These are phyloP conservation scores for Diaporthe sp. DNA, from an alignment of 2,329 filamentous ascomycete species.

Conservation along the genomic window DNA sequence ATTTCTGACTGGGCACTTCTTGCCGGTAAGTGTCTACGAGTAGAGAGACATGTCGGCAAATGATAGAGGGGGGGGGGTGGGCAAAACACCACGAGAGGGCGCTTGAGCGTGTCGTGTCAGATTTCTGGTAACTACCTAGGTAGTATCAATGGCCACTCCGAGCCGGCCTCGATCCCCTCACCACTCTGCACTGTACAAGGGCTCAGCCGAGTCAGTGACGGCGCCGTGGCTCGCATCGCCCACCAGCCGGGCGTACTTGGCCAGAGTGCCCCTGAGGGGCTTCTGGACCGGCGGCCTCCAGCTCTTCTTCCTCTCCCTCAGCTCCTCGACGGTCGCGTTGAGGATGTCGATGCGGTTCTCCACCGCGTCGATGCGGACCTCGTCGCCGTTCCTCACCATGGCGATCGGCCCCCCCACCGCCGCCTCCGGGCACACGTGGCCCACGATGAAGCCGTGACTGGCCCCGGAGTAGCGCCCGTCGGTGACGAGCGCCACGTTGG, in stretches of 20 bases:
- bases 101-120: background rate
- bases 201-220: conserved; percentile 77
- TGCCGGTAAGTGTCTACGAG: background rate
- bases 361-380: conserved; percentile 88
- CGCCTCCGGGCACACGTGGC: conserved; percentile 92
- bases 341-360: conserved; percentile 79
- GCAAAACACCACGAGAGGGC: background rate
- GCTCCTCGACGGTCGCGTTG: conserved; percentile 76
- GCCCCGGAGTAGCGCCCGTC: conserved; percentile 93
- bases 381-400: conserved; percentile 83
- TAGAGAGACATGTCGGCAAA: conserved; percentile 32
- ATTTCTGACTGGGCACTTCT: background rate
- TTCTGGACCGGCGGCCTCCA: conserved; percentile 79
- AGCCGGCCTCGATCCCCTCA: conserved; percentile 14
- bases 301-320: conserved; percentile 68
- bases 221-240: conserved; percentile 93
- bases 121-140: background rate
- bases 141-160: background rate
- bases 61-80: conserved; percentile 10
- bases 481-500: conserved; percentile 90
- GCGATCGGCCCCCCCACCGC: conserved; percentile 91
- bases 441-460: conserved; percentile 92
- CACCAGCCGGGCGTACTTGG: conserved; percentile 90
- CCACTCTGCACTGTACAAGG: conserved; percentile 42
- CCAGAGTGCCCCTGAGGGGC: conserved; percentile 86